Evolutionary conservation across 169 alveolate species (phyloP).

Genomic region (Cryptosporidium tyzzeri): DNA sequence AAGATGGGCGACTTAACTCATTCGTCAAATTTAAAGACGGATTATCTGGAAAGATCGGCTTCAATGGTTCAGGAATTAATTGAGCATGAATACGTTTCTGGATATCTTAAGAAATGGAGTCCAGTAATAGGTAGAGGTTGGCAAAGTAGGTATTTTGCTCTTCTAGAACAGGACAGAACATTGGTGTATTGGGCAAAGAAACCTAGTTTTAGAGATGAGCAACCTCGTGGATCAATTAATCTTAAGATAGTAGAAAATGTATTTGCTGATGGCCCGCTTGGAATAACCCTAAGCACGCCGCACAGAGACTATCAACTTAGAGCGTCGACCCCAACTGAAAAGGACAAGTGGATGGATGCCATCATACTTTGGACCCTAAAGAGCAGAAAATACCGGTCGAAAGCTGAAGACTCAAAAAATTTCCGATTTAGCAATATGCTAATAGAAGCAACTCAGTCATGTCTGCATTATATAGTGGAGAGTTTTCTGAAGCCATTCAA

Average conservation of each 20-base stretch:
- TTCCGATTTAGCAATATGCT: constrained; percentile 73
- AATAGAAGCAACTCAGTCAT: constrained; percentile 69
- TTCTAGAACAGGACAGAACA: constrained; percentile 56
- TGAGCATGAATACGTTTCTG: constrained; percentile 61
- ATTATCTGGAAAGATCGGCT: constrained; percentile 37
- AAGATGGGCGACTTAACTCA: constrained; percentile 16
- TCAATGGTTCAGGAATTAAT: constrained; percentile 71
- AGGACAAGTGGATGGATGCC: constrained; percentile 75
- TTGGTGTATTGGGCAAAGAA: constrained; percentile 64
- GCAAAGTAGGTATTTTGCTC: constrained; percentile 66
- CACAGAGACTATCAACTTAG: constrained; percentile 64
- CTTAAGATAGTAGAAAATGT: constrained; percentile 67
- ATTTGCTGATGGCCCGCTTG: constrained; percentile 76
- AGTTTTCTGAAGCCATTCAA: constrained; percentile 70
- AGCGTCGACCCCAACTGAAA: constrained; percentile 71
- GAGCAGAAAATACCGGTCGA: constrained; percentile 57
- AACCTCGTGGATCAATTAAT: constrained; percentile 65
- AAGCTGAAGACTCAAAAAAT: constrained; percentile 58
- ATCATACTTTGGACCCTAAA: constrained; percentile 67
- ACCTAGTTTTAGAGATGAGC: constrained; percentile 64
- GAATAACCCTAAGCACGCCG: constrained; percentile 71
- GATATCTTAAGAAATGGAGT: constrained; percentile 72
- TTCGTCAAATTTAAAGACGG: constrained; percentile 10
- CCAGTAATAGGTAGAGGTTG: constrained; percentile 76
- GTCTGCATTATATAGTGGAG: constrained; percentile 63